Percentiles rank a stretch among this genome's conserved stretches.
These are phyloP conservation scores for Malus hybrid DNA, from an alignment of 331 rosid genomes.

Conservation along the genomic window DNA sequence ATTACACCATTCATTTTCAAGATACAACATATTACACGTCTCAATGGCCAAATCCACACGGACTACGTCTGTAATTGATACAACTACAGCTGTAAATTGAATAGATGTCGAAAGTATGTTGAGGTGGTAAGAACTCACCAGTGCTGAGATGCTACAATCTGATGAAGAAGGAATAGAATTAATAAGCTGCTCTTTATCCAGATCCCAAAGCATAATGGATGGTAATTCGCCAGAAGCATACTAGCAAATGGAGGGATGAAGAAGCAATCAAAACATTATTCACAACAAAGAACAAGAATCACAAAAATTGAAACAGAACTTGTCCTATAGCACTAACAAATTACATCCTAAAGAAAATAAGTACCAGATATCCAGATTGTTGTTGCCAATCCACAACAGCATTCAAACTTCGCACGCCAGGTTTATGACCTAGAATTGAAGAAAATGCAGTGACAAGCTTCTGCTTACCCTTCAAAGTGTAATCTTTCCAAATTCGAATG, in stretches of 20 bases:
- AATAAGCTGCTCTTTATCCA: conserved; percentile 82
- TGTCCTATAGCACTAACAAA: not conserved
- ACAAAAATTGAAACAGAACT: not conserved
- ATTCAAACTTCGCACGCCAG: conserved; percentile 72
- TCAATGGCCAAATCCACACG: not conserved
- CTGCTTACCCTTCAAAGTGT: conserved; percentile 61
- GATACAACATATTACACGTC: too few species aligned
- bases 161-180: conserved; percentile 71
- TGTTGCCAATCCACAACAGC: conserved; percentile 99
- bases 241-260: conserved; percentile 41
- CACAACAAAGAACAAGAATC: not conserved
- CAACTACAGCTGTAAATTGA: not conserved
- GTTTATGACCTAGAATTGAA: conserved; percentile 85
- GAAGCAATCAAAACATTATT: not conserved
- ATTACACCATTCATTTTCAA: not conserved
- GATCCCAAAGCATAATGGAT: conserved; percentile 81
- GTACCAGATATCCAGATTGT: conserved; percentile 91
- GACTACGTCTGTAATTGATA: not conserved
- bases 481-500: conserved; percentile 92
- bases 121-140: conserved; percentile 50
- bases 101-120: not conserved
- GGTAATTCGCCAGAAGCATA: conserved; percentile 85
- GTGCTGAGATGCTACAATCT: conserved; percentile 80
- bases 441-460: conserved; percentile 97
- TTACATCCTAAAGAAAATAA: conserved; percentile 10